These are phyloP conservation scores for Mortierella sp. DNA, from an alignment of 371 early-diverging fungal species.

Conservation along the genomic window DNA sequence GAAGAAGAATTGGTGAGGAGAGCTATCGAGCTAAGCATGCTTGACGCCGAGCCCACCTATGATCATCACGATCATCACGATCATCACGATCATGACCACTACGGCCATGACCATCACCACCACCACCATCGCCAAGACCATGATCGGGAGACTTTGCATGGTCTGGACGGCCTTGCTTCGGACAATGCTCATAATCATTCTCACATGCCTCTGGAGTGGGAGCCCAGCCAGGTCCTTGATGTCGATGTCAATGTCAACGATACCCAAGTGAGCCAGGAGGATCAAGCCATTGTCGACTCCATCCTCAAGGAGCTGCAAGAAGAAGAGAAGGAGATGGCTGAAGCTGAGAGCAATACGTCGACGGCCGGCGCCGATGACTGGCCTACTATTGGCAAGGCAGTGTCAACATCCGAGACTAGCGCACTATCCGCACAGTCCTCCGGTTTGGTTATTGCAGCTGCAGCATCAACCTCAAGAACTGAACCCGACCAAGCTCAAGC, in stretches of 20 bases:
- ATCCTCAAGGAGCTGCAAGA: conserved; percentile 40
- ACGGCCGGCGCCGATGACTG: conserved; percentile 8
- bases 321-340: conserved; percentile 1
- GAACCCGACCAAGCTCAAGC: not conserved
- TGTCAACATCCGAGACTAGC: not conserved
- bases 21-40: conserved; percentile 51
- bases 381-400: conserved; percentile 26
- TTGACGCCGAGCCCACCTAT: conserved; percentile 17
- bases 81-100: not conserved
- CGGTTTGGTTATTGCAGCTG: not conserved
- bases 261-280: conserved; percentile 23
- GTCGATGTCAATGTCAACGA: conserved; percentile 25
- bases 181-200: conserved; percentile 9
- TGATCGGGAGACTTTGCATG: not conserved
- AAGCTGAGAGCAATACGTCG: not conserved
- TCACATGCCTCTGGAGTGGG: conserved; percentile 25
- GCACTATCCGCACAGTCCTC: not conserved
- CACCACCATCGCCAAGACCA: not conserved
- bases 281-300: conserved; percentile 41
- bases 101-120: not conserved
- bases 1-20: conserved; percentile 52
- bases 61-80: not conserved
- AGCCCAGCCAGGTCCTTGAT: conserved; percentile 27
- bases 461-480: not conserved
- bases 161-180: not conserved